A percentile compares a stretch with the other conserved stretches of the same genome.
These are phyloP conservation scores for Trypanosoma grayi DNA, from an alignment of 208 protist species.

Conservation along the genomic window DNA sequence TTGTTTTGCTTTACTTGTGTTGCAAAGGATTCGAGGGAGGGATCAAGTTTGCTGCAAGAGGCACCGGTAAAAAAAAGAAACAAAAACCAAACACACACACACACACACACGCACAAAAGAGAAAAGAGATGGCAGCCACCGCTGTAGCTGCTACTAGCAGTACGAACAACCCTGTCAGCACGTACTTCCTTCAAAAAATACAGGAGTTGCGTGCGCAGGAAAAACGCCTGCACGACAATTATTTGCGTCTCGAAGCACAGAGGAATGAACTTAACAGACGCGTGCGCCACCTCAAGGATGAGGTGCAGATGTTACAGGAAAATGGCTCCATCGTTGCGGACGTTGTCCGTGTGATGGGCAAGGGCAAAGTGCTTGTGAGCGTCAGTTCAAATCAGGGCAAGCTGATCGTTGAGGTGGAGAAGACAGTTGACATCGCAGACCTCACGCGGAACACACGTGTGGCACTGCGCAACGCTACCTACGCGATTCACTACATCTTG, in stretches of 20 bases:
- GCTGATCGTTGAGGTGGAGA: constrained; percentile 98
- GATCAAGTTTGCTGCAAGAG: neutral
- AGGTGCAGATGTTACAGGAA: constrained; percentile 98
- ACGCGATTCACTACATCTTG: constrained; percentile 97
- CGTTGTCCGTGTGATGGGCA: constrained; percentile 99
- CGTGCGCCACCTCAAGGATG: constrained; percentile 98
- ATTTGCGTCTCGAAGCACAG: constrained; percentile 81
- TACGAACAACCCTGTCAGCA: constrained; percentile 43
- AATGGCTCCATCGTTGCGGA: constrained; percentile 98
- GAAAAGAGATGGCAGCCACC: constrained; percentile 14
- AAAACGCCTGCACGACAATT: constrained; percentile 85
- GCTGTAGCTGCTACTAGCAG: constrained; percentile 22
- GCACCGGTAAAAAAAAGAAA: neutral
- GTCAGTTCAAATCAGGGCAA: constrained; percentile 94
- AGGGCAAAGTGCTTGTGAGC: constrained; percentile 98
- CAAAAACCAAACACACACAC: neutral
- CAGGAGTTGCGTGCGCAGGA: constrained; percentile 86
- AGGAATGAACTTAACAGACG: constrained; percentile 90
- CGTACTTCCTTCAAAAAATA: constrained; percentile 91
- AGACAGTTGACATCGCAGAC: constrained; percentile 92
- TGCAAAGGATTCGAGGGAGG: too few relatives aligned
- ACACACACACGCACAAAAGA: neutral
- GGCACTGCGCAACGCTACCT: constrained; percentile 96
- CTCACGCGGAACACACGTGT: constrained; percentile 96
- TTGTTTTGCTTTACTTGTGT: too few relatives aligned